Base-by-base conservation (phyloP, 73 alveolate species). In the Breviolum minutum region DNA sequence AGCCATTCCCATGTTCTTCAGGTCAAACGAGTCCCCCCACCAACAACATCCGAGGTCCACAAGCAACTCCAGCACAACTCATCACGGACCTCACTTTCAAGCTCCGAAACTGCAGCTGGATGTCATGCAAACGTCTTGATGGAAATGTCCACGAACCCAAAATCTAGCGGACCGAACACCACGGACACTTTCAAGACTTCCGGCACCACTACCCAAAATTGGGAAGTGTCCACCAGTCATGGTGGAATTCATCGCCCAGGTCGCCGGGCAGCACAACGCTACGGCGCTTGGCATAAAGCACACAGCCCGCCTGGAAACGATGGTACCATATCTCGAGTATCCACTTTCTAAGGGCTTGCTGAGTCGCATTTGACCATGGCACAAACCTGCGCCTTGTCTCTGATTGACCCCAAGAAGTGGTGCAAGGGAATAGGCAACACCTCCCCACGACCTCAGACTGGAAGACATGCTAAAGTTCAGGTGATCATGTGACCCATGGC, bases 301-400 rank as follows among this genome's bases (percentile, higher is more conserved):
- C 88, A 48, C 88, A 80, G 32, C 88, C 88, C 27, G 86, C 86
- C 86, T 77, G 81, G 10, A 30, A 5, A 13, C 40, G 81, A 11
- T 71, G 26, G 13, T 30, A 71, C n/a, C n/a, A n/a, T n/a, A n/a
- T n/a, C n/a, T n/a, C 54, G 54, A 40, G 54, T 40, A 40, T 40
- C 54, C 54, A 40, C 5, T 40, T 40, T 40, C 54, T 40, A 40
- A 40, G 54, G 54, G 3, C 54, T 40, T 40, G 54, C 54, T 40
- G 54, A 40, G 54, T 40, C 54, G 54, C 54, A 40, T 40, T 40
- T 40, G 54, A 77, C 86, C 86, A 5, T 29, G 26, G 29, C 62
- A n/a, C 32, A 4, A 26, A 14, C 30, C 85, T 62, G 64, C 92
- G n/a, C 92, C 92, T 83, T 83, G 92, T 83, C 92, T 73, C 32